Evolutionary conservation across 768 basidiomycete genomes (phyloP).

Genomic region (Peribolospora kevripleyi): DNA sequence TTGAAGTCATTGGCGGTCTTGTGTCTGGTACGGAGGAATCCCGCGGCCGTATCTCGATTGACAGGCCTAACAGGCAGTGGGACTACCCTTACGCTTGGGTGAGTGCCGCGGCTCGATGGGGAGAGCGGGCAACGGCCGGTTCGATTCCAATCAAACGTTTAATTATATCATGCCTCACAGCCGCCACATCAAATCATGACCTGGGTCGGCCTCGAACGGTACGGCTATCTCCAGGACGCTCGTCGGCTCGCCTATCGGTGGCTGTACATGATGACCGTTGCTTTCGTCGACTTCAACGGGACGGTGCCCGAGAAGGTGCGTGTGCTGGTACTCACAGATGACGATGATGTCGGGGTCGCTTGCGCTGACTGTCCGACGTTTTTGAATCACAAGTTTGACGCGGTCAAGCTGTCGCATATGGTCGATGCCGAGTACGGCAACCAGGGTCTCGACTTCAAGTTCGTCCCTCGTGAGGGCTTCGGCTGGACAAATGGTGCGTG

Average conservation of each 20-base stretch:
- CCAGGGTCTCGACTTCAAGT: slow-evolving; percentile 90
- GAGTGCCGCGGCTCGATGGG: neutral
- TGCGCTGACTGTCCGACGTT: neutral
- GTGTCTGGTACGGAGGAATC: slow-evolving; percentile 94
- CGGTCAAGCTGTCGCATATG: slow-evolving; percentile 78
- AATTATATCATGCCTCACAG: slow-evolving; percentile 21
- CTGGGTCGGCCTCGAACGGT: slow-evolving; percentile 91
- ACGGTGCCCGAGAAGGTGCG: slow-evolving; percentile 89
- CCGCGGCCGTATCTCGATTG: slow-evolving; percentile 79
- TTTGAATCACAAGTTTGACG: slow-evolving; percentile 43
- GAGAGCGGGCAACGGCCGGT: neutral
- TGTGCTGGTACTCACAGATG: neutral
- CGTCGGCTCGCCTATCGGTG: slow-evolving; percentile 83
- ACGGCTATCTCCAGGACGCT: slow-evolving; percentile 81
- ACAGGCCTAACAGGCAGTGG: slow-evolving; percentile 95
- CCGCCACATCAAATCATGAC: slow-evolving; percentile 97
- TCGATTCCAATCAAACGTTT: neutral
- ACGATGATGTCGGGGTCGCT: no score
- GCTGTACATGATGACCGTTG: slow-evolving; percentile 97
- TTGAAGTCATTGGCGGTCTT: slow-evolving; percentile 82
- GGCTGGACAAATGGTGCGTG: slow-evolving; percentile 78
- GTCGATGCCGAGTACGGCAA: slow-evolving; percentile 96
- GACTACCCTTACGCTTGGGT: slow-evolving; percentile 55
- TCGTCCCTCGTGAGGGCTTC: slow-evolving; percentile 91
- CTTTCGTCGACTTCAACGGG: slow-evolving; percentile 90